phyloP scores from a whole-genome alignment of 2,329 filamentous ascomycete genomes.

The Epichloe festucae region DNA sequence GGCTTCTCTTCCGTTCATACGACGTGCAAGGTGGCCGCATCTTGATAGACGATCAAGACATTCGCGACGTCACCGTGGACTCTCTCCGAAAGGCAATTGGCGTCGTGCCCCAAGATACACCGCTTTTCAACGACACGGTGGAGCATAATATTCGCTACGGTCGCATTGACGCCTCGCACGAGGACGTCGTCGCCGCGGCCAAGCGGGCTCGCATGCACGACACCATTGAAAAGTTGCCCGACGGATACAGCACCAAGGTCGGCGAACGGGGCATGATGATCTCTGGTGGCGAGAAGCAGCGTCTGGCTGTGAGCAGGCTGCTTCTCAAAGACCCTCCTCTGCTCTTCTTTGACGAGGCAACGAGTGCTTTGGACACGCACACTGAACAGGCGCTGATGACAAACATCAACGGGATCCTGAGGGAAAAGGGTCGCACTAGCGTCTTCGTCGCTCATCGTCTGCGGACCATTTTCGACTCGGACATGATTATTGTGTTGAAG shows the following conservation, averaged over 20 bases:
- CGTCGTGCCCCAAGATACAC: conserved; percentile 93
- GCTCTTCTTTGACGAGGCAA: conserved; percentile 92
- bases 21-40: conserved; percentile 78
- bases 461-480: conserved; percentile 84
- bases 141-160: conserved; percentile 94
- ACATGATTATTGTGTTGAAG: conserved; percentile 82
- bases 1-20: conserved; percentile 88
- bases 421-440: conserved; percentile 78
- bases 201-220: conserved; percentile 76
- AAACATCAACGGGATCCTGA: conserved; percentile 86
- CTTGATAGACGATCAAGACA: conserved; percentile 83
- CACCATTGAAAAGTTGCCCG: conserved; percentile 64
- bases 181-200: conserved; percentile 64
- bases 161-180: conserved; percentile 59
- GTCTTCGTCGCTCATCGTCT: conserved; percentile 91
- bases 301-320: conserved; percentile 69
- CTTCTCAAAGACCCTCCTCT: conserved; percentile 82
- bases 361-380: conserved; percentile 81
- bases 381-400: conserved; percentile 82
- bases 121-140: conserved; percentile 92
- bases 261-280: conserved; percentile 96
- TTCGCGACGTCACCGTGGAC: conserved; percentile 69
- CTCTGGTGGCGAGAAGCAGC: conserved; percentile 86
- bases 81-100: conserved; percentile 78
- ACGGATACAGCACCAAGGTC: conserved; percentile 84